Conservation (phyloP, 768 basidiomycete genomes). For the Austroboletus eburneus region DNA sequence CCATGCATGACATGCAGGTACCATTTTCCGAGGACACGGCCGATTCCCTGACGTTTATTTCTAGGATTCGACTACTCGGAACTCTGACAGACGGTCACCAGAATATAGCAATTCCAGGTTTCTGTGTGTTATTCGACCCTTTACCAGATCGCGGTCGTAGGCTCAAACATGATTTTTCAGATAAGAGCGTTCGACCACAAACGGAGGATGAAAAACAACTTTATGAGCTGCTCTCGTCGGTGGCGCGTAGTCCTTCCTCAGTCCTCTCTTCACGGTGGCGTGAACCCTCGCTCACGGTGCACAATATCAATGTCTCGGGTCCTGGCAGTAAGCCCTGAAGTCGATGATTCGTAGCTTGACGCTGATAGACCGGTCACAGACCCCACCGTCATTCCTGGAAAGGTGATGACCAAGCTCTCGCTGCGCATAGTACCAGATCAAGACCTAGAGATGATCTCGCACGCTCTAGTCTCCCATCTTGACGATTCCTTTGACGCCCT, state of each 20-base stretch:
- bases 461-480: conserved; percentile 57
- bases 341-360: background rate
- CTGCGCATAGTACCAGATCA: conserved; percentile 96
- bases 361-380: conserved; percentile 38
- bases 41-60: background rate
- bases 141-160: background rate
- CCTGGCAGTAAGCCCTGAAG: conserved; percentile 55
- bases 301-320: conserved; percentile 79
- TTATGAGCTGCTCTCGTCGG: conserved; percentile 63
- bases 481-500: conserved; percentile 52
- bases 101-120: conserved; percentile 67
- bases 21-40: background rate
- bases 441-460: conserved; percentile 64
- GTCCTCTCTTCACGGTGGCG: conserved; percentile 80
- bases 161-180: conserved; percentile 33
- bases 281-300: conserved; percentile 86
- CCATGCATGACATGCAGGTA: conserved; percentile 87
- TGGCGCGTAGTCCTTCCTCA: conserved; percentile 64
- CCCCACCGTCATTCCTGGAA: conserved; percentile 84
- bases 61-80: conserved; percentile 74
- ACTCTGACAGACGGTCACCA: conserved; percentile 58
- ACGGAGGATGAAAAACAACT: conserved; percentile 62
- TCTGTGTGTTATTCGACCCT: conserved; percentile 57
- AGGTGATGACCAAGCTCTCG: conserved; percentile 81
- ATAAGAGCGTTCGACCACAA: conserved; percentile 70